Evolutionary conservation across 2,329 filamentous ascomycete genomes (phyloP).

Genomic region (Fusarium sublunatum): DNA sequence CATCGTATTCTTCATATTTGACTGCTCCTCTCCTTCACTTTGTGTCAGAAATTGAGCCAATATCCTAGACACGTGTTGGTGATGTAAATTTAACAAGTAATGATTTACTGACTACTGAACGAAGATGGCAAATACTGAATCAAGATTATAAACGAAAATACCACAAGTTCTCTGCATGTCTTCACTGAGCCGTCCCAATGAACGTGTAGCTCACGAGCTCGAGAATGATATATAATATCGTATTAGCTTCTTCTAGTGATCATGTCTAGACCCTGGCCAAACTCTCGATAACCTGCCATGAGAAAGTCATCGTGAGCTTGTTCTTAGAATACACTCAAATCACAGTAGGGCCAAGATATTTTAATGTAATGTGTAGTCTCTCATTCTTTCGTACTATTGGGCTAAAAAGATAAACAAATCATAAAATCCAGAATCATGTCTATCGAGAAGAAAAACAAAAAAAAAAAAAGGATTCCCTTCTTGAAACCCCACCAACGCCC

Average conservation of each 20-base stretch:
- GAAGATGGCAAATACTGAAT: too few species aligned
- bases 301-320: neutral
- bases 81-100: too few species aligned
- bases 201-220: neutral
- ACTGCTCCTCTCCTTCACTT: too few species aligned
- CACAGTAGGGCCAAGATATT: neutral
- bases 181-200: too few species aligned
- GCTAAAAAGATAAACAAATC: constrained; percentile 28
- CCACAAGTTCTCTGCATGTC: too few species aligned
- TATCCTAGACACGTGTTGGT: too few species aligned
- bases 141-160: too few species aligned
- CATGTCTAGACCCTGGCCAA: neutral
- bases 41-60: too few species aligned
- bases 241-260: neutral
- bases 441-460: constrained; percentile 30
- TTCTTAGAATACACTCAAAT: neutral
- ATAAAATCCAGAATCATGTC: constrained; percentile 28
- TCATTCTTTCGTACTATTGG: constrained; percentile 40
- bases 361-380: constrained; percentile 20
- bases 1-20: too few species aligned
- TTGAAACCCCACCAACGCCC: constrained; percentile 45
- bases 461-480: constrained; percentile 32
- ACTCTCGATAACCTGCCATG: neutral
- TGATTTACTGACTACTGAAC: too few species aligned
- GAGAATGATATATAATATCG: neutral